Evolutionary conservation across 2,329 filamentous ascomycete genomes (phyloP).

Genomic region (Beauveria scarabaeidicola): DNA sequence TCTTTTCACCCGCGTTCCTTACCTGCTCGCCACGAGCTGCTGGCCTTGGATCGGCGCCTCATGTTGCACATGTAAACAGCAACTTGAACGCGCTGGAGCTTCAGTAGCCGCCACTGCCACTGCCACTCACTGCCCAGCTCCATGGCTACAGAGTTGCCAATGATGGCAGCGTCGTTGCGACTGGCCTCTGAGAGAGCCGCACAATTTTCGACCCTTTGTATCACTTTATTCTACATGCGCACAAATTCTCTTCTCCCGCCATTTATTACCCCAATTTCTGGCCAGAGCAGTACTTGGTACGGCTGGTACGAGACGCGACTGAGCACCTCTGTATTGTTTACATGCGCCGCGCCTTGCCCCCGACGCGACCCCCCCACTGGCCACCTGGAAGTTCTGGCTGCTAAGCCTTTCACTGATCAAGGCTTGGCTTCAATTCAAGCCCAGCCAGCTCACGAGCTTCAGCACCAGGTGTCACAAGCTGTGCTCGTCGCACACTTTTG

Average conservation of each 20-base stretch:
- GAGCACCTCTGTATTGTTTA: slow-evolving; percentile 7
- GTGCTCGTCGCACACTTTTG: not conserved
- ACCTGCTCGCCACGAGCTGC: not conserved
- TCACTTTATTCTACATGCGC: not conserved
- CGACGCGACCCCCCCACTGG: not conserved
- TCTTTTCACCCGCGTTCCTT: not conserved
- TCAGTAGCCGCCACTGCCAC: not conserved
- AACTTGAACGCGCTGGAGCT: not conserved
- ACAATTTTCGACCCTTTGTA: not conserved
- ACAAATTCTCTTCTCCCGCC: not conserved
- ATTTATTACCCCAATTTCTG: not conserved
- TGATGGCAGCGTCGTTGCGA: not conserved
- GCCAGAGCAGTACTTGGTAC: not conserved
- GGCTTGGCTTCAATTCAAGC: not conserved
- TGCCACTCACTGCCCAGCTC: not conserved
- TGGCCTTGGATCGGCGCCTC: not conserved
- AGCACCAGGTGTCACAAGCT: not conserved
- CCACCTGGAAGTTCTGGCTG: slow-evolving; percentile 17
- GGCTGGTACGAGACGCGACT: slow-evolving; percentile 6
- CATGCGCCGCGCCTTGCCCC: slow-evolving; percentile 5
- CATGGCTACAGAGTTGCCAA: not conserved
- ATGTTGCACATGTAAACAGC: slow-evolving; percentile 1
- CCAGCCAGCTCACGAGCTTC: not conserved
- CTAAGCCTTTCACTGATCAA: not conserved
- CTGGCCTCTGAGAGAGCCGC: no score